These are phyloP conservation scores for Eucalyptus curtisii DNA, from an alignment of 345 rosid genomes.

Conservation along the genomic window DNA sequence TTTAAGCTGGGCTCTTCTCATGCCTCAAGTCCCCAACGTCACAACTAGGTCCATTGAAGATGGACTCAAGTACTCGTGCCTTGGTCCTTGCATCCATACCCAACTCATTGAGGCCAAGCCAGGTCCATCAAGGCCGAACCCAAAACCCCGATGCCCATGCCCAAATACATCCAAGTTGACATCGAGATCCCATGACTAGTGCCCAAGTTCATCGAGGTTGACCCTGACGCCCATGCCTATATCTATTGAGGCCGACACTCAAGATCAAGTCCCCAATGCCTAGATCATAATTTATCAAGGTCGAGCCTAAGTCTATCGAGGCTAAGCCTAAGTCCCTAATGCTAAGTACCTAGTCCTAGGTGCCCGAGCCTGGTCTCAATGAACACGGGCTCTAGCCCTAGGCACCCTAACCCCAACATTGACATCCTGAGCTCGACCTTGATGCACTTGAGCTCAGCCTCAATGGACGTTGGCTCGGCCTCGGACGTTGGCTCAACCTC, in stretches of 20 bases:
- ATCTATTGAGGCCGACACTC: background rate
- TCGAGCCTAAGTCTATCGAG: too few species aligned
- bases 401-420: accelerated
- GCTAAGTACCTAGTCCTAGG: background rate
- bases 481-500: background rate
- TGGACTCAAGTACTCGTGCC: background rate
- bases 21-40: background rate
- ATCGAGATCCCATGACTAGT: accelerated
- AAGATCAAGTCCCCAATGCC: background rate
- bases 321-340: background rate
- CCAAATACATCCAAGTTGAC: too few species aligned
- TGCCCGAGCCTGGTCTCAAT: background rate
- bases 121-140: too few species aligned
- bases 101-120: too few species aligned
- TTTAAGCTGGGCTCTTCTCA: background rate
- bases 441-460: background rate
- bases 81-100: too few species aligned
- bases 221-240: accelerated
- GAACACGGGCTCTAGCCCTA: background rate
- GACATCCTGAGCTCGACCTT: accelerated
- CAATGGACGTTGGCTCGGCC: background rate
- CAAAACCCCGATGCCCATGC: too few species aligned
- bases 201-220: background rate
- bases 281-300: background rate
- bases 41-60: background rate